Conservation (phyloP, 805 yeast genomes). For the Metschnikowia santaceciliae region DNA sequence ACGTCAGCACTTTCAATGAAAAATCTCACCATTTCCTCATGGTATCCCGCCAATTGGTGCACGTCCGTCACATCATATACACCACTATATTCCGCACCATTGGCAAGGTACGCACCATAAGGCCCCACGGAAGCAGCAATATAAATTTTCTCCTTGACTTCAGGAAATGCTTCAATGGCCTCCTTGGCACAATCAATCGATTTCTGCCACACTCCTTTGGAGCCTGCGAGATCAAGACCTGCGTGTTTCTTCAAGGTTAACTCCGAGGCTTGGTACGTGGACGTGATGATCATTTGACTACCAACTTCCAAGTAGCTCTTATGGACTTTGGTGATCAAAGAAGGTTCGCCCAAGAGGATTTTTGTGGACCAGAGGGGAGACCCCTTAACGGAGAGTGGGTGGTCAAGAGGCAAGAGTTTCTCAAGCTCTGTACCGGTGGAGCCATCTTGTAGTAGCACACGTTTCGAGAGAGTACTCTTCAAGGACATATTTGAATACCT, state of each 20-base stretch:
- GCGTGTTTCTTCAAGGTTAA: conserved; percentile 14
- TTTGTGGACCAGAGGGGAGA: conserved; percentile 20
- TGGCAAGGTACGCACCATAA: conserved; percentile 64
- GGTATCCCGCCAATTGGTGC: conserved; percentile 46
- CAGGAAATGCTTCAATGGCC: conserved; percentile 6
- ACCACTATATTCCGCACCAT: conserved; percentile 74
- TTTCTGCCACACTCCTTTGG: conserved; percentile 14
- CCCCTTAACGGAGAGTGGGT: conserved; percentile 17
- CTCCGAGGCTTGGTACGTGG: conserved; percentile 19
- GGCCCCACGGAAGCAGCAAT: conserved; percentile 74
- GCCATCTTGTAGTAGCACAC: conserved; percentile 16
- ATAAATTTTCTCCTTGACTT: conserved; percentile 11
- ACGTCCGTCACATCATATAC: conserved; percentile 45
- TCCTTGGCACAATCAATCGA: conserved; percentile 15
- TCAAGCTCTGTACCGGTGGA: conserved; percentile 20
- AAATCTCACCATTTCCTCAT: conserved; percentile 41
- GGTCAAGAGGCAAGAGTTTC: conserved; percentile 13
- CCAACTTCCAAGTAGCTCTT: conserved; percentile 16
- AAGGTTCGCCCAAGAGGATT: conserved; percentile 16
- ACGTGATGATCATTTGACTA: conserved; percentile 17
- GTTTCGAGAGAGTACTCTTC: conserved; percentile 3
- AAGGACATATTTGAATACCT: conserved; percentile 5
- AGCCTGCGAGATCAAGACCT: conserved; percentile 8
- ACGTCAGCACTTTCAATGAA: conserved; percentile 38
- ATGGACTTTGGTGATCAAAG: conserved; percentile 15